Evolutionary conservation across 352 stramenopile genomes (phyloP).

Genomic region (Pythium oligandrum): DNA sequence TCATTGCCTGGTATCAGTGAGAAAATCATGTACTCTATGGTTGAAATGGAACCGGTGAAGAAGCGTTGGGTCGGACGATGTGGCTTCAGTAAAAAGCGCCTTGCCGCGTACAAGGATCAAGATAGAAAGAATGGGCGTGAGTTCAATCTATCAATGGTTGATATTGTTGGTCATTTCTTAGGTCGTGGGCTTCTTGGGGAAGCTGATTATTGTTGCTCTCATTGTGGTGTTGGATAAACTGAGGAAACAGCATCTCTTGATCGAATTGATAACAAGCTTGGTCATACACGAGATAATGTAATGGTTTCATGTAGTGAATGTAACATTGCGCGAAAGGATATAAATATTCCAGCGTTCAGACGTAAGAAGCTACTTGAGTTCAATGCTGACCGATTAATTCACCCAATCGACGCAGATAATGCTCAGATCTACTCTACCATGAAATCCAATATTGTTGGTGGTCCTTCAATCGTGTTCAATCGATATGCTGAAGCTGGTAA

Average conservation of each 20-base stretch:
- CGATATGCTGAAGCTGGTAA: constrained; percentile 8
- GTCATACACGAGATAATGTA: constrained; percentile 12
- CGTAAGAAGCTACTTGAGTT: constrained; percentile 6
- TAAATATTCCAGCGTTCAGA: constrained; percentile 10
- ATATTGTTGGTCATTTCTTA: too few species aligned
- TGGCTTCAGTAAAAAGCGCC: constrained; percentile 4
- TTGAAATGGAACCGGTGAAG: constrained; percentile 5
- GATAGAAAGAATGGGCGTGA: constrained; percentile 12
- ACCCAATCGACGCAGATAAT: constrained; percentile 7
- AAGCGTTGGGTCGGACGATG: too few species aligned
- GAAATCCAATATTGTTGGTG: constrained; percentile 10
- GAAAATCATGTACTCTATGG: constrained; percentile 23
- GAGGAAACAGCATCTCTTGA: constrained; percentile 11
- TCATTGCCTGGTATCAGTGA: constrained; percentile 12
- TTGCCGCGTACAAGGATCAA: constrained; percentile 15
- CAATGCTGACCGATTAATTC: constrained; percentile 10
- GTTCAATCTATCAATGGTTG: constrained; percentile 9
- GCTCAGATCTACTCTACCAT: constrained; percentile 9
- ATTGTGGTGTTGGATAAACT: constrained; percentile 5
- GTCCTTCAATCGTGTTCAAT: constrained; percentile 10
- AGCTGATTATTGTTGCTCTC: constrained; percentile 7
- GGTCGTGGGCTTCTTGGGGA: neutral
- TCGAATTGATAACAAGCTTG: constrained; percentile 13
- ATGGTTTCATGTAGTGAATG: constrained; percentile 18
- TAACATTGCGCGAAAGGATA: constrained; percentile 24